phyloP scores from a whole-genome alignment of 2,329 filamentous ascomycete genomes.

The Geosmithia flava region DNA sequence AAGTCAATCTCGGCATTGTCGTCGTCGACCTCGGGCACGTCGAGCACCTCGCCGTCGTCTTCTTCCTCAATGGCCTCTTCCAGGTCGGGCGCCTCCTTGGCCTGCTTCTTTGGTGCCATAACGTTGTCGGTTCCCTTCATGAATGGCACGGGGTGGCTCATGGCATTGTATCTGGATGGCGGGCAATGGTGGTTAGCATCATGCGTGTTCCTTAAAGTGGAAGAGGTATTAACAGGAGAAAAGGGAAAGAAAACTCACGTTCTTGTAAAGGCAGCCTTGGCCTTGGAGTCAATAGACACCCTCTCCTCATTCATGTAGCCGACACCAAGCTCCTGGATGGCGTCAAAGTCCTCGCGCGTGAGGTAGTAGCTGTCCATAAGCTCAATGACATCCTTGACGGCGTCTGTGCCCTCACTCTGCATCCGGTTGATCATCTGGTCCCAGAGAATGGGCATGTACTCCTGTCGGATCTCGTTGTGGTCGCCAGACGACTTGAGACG shows the following conservation, averaged over 20 bases:
- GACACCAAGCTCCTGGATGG: conserved; percentile 80
- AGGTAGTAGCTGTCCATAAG: conserved; percentile 97
- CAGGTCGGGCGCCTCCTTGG: conserved; percentile 75
- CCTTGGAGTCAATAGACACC: conserved; percentile 70
- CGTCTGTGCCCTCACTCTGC: conserved; percentile 68
- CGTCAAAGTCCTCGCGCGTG: conserved; percentile 83
- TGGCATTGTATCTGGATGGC: conserved; percentile 60
- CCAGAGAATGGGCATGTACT: conserved; percentile 87
- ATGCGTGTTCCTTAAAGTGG: not conserved
- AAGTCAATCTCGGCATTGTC: conserved; percentile 72
- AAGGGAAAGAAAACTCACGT: conserved; percentile 42
- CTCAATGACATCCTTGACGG: conserved; percentile 72
- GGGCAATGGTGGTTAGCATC: not conserved
- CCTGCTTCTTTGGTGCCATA: conserved; percentile 55
- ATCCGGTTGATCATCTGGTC: conserved; percentile 64
- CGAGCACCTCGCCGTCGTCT: conserved; percentile 56
- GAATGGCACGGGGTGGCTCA: conserved; percentile 83
- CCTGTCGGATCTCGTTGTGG: conserved; percentile 84
- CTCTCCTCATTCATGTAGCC: conserved; percentile 67
- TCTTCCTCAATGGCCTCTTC: conserved; percentile 94
- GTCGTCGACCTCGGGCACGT: conserved; percentile 39
- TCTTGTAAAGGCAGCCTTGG: conserved; percentile 83
- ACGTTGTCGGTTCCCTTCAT: conserved; percentile 76
- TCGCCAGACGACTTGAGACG: conserved; percentile 82
- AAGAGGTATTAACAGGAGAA: not conserved